Evolutionary conservation across 1,284 basidiomycete species (phyloP).

Genomic region (Agaricales sp.): DNA sequence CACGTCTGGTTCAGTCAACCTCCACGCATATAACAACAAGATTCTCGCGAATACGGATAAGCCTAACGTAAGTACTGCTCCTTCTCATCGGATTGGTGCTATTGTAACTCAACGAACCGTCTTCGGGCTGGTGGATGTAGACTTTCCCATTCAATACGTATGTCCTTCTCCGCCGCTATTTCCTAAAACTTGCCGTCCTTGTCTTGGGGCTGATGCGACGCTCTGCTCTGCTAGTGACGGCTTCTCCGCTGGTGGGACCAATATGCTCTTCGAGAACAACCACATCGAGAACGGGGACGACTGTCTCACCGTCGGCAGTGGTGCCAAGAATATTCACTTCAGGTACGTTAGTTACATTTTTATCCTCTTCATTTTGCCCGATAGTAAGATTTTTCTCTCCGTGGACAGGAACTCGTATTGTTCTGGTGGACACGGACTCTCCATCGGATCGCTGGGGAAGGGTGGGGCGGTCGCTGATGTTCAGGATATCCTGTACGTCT

Average conservation of each 20-base stretch:
- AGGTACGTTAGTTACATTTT: conserved; percentile 20
- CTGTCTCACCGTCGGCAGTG: conserved; percentile 47
- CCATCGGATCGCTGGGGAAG: conserved; percentile 48
- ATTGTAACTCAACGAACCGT: no score
- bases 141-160: conserved; percentile 59
- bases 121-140: no score
- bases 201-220: background rate
- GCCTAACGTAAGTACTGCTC: no score
- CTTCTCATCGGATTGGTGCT: no score
- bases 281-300: conserved; percentile 51
- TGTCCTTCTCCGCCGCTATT: conserved; percentile 12
- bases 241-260: conserved; percentile 45
- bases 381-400: background rate
- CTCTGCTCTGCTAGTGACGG: conserved; percentile 21
- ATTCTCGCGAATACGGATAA: conserved; percentile 27
- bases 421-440: conserved; percentile 49
- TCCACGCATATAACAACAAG: conserved; percentile 43
- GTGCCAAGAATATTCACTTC: conserved; percentile 47
- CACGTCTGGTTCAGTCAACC: conserved; percentile 35
- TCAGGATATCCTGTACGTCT: conserved; percentile 39
- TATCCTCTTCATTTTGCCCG: background rate
- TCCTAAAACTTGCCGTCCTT: background rate
- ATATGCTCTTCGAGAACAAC: conserved; percentile 49
- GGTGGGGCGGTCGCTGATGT: conserved; percentile 41
- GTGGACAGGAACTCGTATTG: conserved; percentile 35